Percentiles rank a stretch among this genome's conserved stretches.
Evolutionary conservation across 805 yeast genomes (phyloP).

Genomic region (Ogataea sp.): DNA sequence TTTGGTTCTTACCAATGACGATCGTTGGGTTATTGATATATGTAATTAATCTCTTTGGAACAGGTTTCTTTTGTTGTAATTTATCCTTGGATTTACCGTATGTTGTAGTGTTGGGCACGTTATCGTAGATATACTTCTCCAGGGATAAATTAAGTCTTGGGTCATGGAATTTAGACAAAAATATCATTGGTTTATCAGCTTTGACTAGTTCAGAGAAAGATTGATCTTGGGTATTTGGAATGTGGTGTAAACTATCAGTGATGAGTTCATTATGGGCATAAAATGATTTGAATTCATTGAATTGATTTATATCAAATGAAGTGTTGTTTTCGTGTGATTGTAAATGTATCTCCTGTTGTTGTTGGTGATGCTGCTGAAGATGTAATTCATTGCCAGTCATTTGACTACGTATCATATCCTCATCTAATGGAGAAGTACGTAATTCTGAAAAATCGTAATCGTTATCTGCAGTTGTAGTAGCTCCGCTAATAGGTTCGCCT

Average conservation of each 20-base stretch:
- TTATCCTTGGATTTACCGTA: slow-evolving; percentile 8
- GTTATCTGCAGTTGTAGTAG: slow-evolving; percentile 4
- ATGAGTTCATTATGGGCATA: not conserved
- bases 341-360: not conserved
- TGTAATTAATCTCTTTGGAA: slow-evolving; percentile 51
- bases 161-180: slow-evolving; percentile 44
- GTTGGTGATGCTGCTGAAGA: not conserved
- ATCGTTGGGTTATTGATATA: slow-evolving; percentile 79
- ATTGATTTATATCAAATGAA: not conserved
- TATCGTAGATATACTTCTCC: slow-evolving; percentile 68
- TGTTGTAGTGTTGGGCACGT: slow-evolving; percentile 38
- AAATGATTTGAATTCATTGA: not conserved
- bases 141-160: slow-evolving; percentile 76
- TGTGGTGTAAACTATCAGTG: too few species aligned
- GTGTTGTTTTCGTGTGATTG: not conserved
- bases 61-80: slow-evolving; percentile 8
- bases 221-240: not conserved
- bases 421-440: slow-evolving; percentile 3
- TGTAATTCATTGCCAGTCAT: too few species aligned
- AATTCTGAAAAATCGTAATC: slow-evolving; percentile 19
- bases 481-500: too few species aligned
- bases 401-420: not conserved
- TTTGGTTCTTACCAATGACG: slow-evolving; percentile 95
- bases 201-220: not conserved
- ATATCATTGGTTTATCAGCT: not conserved